Evolutionary conservation across 2,329 filamentous ascomycete species (phyloP).

Genomic region (Aspergillus niger): DNA sequence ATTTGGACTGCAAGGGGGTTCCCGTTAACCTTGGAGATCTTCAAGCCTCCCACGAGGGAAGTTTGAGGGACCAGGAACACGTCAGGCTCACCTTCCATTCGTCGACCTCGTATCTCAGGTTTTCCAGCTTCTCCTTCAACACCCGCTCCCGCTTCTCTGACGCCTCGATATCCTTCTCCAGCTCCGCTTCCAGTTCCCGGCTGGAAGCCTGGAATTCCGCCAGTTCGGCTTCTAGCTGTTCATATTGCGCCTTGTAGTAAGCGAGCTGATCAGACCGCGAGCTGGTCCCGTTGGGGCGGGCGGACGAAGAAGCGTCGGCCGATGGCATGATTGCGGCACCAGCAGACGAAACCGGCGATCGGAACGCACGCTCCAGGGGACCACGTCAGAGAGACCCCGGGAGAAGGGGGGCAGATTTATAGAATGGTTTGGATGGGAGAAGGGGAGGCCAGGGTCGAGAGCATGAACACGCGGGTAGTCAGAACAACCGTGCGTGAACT

Average conservation of each 20-base stretch:
- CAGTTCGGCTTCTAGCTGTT: constrained; percentile 85
- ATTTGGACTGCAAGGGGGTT: constrained; percentile 69
- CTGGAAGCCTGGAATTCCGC: constrained; percentile 93
- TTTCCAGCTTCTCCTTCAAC: constrained; percentile 84
- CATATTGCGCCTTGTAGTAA: constrained; percentile 97
- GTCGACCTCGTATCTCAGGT: constrained; percentile 82
- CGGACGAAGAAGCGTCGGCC: constrained; percentile 40
- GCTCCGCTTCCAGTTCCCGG: constrained; percentile 87
- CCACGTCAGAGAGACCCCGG: constrained; percentile 19
- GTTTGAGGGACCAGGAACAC: background rate
- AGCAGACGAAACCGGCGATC: constrained; percentile 20
- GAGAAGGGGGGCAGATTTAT: constrained; percentile 9
- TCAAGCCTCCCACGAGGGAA: background rate
- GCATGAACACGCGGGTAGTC: constrained; percentile 18
- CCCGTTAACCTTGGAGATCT: constrained; percentile 5
- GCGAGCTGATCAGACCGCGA: constrained; percentile 72
- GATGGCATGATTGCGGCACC: constrained; percentile 39
- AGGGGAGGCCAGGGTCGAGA: constrained; percentile 6
- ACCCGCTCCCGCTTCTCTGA: constrained; percentile 89
- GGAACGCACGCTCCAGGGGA: constrained; percentile 22
- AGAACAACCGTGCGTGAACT: constrained; percentile 20
- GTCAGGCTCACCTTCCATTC: constrained; percentile 82
- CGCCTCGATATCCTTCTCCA: constrained; percentile 94
- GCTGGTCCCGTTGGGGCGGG: constrained; percentile 42
- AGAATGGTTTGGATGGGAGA: background rate